Conservation (phyloP, 2,329 filamentous ascomycete species). For the Monosporascus sp. region DNA sequence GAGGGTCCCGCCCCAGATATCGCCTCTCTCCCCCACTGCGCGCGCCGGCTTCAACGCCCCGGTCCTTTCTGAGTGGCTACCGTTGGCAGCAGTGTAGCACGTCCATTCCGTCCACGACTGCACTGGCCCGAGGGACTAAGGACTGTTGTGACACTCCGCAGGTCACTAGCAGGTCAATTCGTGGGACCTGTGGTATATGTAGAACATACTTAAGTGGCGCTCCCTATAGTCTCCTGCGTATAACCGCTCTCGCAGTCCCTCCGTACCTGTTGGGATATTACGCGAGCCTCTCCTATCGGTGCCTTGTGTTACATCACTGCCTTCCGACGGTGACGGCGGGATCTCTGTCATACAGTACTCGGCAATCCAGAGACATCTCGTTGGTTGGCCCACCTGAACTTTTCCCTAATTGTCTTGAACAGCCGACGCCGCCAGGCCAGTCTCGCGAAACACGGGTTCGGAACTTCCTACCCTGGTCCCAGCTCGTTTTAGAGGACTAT, state of each 20-base stretch:
- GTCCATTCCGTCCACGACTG: conserved; percentile 18
- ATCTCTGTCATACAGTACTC: conserved; percentile 34
- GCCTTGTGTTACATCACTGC: conserved; percentile 27
- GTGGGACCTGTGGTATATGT: conserved; percentile 7
- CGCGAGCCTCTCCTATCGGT: conserved; percentile 23
- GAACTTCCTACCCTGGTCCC: conserved; percentile 23
- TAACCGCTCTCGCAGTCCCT: conserved; percentile 15
- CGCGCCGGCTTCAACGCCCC: conserved; percentile 7
- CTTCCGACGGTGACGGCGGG: conserved; percentile 31
- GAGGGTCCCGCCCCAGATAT: not conserved
- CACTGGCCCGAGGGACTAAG: conserved; percentile 19
- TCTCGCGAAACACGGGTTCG: conserved; percentile 21
- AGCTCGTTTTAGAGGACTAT: conserved; percentile 17
- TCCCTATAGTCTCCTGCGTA: conserved; percentile 12
- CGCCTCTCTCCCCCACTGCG: not conserved
- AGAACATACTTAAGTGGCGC: conserved; percentile 9
- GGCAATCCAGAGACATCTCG: conserved; percentile 31
- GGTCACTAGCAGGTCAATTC: conserved; percentile 13
- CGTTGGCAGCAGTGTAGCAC: conserved; percentile 14
- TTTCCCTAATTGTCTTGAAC: conserved; percentile 20
- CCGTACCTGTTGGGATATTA: conserved; percentile 16
- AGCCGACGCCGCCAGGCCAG: conserved; percentile 20
- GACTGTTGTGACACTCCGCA: conserved; percentile 15
- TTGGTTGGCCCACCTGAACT: conserved; percentile 23
- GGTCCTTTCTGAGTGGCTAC: conserved; percentile 16